Conservation (phyloP, 148 eudicot species). For the Rhododendron mucronatum region DNA sequence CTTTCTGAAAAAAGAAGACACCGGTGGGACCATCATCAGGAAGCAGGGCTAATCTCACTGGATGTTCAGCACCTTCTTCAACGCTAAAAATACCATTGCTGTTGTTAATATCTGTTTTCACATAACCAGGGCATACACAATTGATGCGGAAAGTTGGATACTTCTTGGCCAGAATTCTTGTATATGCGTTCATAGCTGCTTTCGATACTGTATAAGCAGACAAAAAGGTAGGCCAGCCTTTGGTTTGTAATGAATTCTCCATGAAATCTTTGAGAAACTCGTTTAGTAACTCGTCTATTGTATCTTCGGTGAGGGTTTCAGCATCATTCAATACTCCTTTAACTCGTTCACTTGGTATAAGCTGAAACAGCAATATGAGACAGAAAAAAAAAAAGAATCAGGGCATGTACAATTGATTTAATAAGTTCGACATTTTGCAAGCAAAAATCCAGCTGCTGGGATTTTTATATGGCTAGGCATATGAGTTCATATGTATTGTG, state of each 20-base stretch:
- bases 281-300: slow-evolving; percentile 26
- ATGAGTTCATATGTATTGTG: not conserved
- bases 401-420: not conserved
- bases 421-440: not conserved
- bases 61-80: slow-evolving; percentile 45
- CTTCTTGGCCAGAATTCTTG: slow-evolving; percentile 27
- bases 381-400: not conserved
- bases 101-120: slow-evolving; percentile 31
- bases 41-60: slow-evolving; percentile 35
- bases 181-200: slow-evolving; percentile 29
- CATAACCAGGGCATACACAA: slow-evolving; percentile 44
- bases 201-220: slow-evolving; percentile 25
- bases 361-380: slow-evolving; percentile 9
- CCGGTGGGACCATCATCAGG: slow-evolving; percentile 40
- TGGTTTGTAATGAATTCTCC: slow-evolving; percentile 9
- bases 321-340: slow-evolving; percentile 25
- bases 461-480: not conserved
- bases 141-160: slow-evolving; percentile 27
- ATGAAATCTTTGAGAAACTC: slow-evolving; percentile 31
- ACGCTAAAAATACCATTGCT: slow-evolving; percentile 17
- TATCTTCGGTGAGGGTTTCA: slow-evolving; percentile 43
- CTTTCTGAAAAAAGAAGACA: slow-evolving; percentile 4
- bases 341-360: slow-evolving; percentile 21
- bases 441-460: not conserved
- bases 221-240: slow-evolving; percentile 12